Conservation (phyloP, 2,329 filamentous ascomycete species). For the Curvularia spicifera region DNA sequence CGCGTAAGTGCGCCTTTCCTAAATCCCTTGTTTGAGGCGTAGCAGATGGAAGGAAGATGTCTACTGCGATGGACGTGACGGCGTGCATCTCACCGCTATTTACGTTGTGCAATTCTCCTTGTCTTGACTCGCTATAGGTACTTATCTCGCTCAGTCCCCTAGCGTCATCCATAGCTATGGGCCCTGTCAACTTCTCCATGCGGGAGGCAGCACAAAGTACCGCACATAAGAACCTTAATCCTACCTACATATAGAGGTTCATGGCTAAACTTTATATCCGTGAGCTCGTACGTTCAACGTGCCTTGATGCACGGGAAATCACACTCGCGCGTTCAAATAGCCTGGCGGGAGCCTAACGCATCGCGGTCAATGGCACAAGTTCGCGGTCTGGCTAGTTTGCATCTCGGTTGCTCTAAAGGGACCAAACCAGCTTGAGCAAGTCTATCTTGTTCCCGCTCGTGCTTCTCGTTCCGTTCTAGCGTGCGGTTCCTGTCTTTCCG, state of each 20-base stretch:
- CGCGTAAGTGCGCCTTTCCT: neutral
- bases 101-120: too few relatives aligned
- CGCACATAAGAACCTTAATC: neutral
- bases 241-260: neutral
- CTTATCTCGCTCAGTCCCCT: too few relatives aligned
- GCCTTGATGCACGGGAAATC: neutral
- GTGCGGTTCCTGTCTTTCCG: neutral
- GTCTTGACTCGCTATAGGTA: neutral
- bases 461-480: neutral
- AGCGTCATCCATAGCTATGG: neutral
- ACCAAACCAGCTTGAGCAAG: neutral
- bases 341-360: neutral
- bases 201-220: neutral
- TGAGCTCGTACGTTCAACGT: neutral
- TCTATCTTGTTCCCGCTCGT: neutral
- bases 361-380: neutral
- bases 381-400: neutral
- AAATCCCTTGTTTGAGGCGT: neutral
- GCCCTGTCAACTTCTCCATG: neutral
- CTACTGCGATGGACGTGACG: too few relatives aligned
- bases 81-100: too few relatives aligned
- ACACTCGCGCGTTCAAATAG: neutral
- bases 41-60: too few relatives aligned
- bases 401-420: neutral
- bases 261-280: neutral